Base-by-base conservation (phyloP, 176 grass and related monocot genomes). In the Oryza meyeriana region DNA sequence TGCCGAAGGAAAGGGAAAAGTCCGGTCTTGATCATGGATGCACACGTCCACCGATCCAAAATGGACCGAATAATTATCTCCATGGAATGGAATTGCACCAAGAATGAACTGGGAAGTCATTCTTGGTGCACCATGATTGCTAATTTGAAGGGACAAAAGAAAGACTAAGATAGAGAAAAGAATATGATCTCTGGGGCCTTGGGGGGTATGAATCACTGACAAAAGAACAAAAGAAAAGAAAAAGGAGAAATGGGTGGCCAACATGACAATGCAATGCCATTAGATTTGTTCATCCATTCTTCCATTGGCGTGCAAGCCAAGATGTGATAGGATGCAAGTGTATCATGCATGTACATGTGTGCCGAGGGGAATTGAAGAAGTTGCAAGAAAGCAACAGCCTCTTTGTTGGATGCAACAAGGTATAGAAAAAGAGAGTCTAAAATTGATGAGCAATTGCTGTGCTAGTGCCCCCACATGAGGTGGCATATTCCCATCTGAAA, bases 241-340 rank as follows among this genome's bases (percentile, higher is more conserved):
- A 39, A 55, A 69, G 10, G 6, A 52, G 32, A 68, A n/a, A 65
- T 64, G 31, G 29, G 66, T 85, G 75, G 75, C 40, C 83, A 79
- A 30, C 67, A 86, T 73, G 76, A 64, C 68, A 65, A 73, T 12
- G 40, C 58, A 50, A 12, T 65, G 76, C 30, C 22, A 57, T 64
- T 86, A 79, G 59, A 66, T 79, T 32, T 65, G 41, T 64, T 31
- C 84, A 31, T 39, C 52, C 17, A 55, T 30, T n/a, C n/a, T 64
- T 50, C 31, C 41, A 80, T 64, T 74, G 69, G 69, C 84, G 84
- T 80, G 76, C 84, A 79, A 79, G 76, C 67, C 24, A 85, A 65
- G 84, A 52, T 50, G 83, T 47, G 14, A 62, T 29, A 48, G 45
- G 45, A 45, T 32, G 26, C 26, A 33, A 69, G 50, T 32, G 64